These are phyloP conservation scores for Pleurotus giganteus DNA, from an alignment of 768 basidiomycete species.

Conservation along the genomic window DNA sequence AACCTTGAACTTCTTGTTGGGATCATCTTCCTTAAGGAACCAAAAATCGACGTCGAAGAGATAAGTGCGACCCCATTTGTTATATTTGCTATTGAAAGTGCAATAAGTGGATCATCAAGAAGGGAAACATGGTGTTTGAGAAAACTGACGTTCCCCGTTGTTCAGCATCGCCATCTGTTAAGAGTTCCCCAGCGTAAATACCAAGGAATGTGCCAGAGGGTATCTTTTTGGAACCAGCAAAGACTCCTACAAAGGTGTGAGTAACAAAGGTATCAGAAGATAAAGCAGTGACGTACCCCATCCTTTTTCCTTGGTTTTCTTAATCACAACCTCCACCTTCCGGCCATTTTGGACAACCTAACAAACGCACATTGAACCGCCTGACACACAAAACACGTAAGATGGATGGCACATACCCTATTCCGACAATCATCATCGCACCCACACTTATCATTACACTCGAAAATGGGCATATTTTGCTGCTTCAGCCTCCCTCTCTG, in stretches of 20 bases:
- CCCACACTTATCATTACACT: conserved; percentile 80
- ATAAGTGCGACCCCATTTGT: conserved; percentile 72
- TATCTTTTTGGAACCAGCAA: conserved; percentile 64
- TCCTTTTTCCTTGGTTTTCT: conserved; percentile 74
- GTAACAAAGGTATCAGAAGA: background rate
- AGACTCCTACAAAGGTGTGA: conserved; percentile 52
- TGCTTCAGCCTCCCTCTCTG: conserved; percentile 50
- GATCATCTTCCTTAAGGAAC: conserved; percentile 43
- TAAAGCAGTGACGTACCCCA: conserved; percentile 62
- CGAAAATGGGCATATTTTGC: conserved; percentile 66
- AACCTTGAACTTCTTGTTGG: background rate
- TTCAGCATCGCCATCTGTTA: conserved; percentile 68
- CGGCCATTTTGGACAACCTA: conserved; percentile 87
- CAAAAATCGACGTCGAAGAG: conserved; percentile 83
- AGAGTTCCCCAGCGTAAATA: conserved; percentile 80
- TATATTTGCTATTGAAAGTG: conserved; percentile 53
- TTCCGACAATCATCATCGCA: conserved; percentile 84
- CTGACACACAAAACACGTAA: background rate
- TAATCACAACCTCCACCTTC: conserved; percentile 57
- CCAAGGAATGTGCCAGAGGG: conserved; percentile 72
- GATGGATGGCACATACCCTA: conserved; percentile 48
- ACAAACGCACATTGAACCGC: background rate
- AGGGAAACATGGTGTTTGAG: background rate
- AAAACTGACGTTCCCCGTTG: conserved; percentile 61
- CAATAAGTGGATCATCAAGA: conserved; percentile 5